phyloP scores from a whole-genome alignment of 495 filamentous ascomycete species.

The Viridothelium virens region DNA sequence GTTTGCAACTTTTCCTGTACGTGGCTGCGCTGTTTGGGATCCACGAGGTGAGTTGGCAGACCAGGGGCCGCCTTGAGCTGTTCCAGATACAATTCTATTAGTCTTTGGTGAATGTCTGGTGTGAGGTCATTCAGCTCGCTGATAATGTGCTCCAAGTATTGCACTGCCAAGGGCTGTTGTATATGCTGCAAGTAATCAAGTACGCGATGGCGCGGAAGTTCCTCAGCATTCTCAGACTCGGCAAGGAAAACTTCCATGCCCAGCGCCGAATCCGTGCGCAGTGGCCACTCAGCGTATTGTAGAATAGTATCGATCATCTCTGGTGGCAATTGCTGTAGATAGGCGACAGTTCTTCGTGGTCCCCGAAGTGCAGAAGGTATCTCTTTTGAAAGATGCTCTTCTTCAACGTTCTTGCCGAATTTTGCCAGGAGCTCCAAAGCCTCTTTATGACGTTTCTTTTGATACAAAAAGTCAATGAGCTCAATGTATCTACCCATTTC shows the following conservation, averaged over 20 bases:
- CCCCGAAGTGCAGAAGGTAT: slow-evolving; percentile 65
- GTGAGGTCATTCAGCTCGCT: slow-evolving; percentile 75
- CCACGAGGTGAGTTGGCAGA: slow-evolving; percentile 39
- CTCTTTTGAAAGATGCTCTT: slow-evolving; percentile 54
- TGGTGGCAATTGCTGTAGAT: slow-evolving; percentile 79
- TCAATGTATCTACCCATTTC: slow-evolving; percentile 86
- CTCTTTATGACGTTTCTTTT: slow-evolving; percentile 84
- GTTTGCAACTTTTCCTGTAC: slow-evolving; percentile 58
- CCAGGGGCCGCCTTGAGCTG: slow-evolving; percentile 43
- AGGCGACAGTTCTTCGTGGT: slow-evolving; percentile 75
- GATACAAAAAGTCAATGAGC: slow-evolving; percentile 92
- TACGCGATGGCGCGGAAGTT: slow-evolving; percentile 67
- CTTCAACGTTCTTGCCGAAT: slow-evolving; percentile 59
- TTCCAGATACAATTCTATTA: slow-evolving; percentile 69
- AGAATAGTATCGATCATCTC: slow-evolving; percentile 86
- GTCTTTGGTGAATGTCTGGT: slow-evolving; percentile 75
- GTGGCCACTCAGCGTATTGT: slow-evolving; percentile 84
- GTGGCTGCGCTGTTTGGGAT: slow-evolving; percentile 41
- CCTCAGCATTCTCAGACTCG: slow-evolving; percentile 93
- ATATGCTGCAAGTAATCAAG: slow-evolving; percentile 63
- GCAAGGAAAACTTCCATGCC: slow-evolving; percentile 93
- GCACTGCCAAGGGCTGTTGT: slow-evolving; percentile 60
- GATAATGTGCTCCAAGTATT: slow-evolving; percentile 88
- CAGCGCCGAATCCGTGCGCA: slow-evolving; percentile 60
- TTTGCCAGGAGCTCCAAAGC: slow-evolving; percentile 74